Conservation (phyloP, 2,329 filamentous ascomycete species). For the Ambrosiella xylebori region DNA sequence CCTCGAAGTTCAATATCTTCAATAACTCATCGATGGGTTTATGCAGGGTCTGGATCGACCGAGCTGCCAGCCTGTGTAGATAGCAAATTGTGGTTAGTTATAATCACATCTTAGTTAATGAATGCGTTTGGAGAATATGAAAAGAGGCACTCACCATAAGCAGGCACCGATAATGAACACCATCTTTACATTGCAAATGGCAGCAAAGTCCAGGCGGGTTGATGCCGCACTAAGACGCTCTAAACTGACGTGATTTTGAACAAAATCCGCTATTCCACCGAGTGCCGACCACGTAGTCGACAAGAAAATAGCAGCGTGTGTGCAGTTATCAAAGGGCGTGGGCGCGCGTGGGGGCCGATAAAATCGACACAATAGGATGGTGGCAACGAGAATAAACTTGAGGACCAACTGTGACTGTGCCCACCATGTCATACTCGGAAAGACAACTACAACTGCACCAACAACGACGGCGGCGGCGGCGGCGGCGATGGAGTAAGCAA, state of each 20-base stretch:
- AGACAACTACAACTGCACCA: background rate
- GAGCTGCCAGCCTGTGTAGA: conserved; percentile 53
- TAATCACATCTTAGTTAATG: background rate
- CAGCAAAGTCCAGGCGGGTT: conserved; percentile 10
- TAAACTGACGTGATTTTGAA: conserved; percentile 8
- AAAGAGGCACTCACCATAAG: conserved; percentile 11
- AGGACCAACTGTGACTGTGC: conserved; percentile 12
- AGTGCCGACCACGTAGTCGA: conserved; percentile 14
- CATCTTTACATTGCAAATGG: conserved; percentile 14
- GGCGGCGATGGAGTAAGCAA: background rate
- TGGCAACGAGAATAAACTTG: conserved; percentile 14
- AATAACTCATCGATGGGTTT: conserved; percentile 86
- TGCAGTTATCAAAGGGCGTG: conserved; percentile 14
- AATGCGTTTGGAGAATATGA: background rate
- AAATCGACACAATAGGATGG: conserved; percentile 14
- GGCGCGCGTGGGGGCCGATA: conserved; percentile 14
- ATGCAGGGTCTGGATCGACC: conserved; percentile 74
- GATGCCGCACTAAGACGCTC: background rate
- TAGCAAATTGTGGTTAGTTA: background rate
- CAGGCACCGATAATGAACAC: conserved; percentile 12
- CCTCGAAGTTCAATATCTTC: conserved; percentile 79
- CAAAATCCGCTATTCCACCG: conserved; percentile 11
- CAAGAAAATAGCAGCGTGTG: conserved; percentile 13
- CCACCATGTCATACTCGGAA: conserved; percentile 11
- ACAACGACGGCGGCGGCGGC: too few relatives aligned